phyloP scores from a whole-genome alignment of 2,329 filamentous ascomycete genomes.

The Metarhizium humberi region DNA sequence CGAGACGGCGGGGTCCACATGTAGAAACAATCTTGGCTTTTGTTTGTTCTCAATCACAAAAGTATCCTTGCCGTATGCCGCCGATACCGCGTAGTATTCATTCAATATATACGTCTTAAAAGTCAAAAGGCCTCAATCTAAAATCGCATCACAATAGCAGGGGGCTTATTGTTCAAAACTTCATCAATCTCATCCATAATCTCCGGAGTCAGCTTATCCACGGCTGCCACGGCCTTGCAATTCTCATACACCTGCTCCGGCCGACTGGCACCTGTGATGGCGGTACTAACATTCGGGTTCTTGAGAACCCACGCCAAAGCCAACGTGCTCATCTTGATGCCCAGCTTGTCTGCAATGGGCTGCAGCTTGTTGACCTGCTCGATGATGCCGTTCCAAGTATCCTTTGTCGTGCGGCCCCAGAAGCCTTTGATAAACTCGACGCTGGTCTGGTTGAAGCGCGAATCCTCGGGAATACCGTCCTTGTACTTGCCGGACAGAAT shows the following conservation, averaged over 20 bases:
- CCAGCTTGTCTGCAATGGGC: slow-evolving; percentile 56
- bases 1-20: no score
- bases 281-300: slow-evolving; percentile 52
- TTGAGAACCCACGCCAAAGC: slow-evolving; percentile 54
- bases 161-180: slow-evolving; percentile 49
- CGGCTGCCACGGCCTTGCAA: slow-evolving; percentile 38
- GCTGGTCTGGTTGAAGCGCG: slow-evolving; percentile 45
- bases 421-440: slow-evolving; percentile 46
- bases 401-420: slow-evolving; percentile 40
- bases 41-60: no score
- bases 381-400: slow-evolving; percentile 46
- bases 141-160: slow-evolving; percentile 27
- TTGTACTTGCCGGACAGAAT: slow-evolving; percentile 61
- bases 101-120: background rate
- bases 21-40: no score
- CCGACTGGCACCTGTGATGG: slow-evolving; percentile 51
- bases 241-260: slow-evolving; percentile 53
- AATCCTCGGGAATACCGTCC: slow-evolving; percentile 49
- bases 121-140: slow-evolving; percentile 5
- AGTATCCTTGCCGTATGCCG: background rate
- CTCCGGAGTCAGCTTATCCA: slow-evolving; percentile 49
- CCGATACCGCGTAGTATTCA: background rate
- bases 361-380: slow-evolving; percentile 50
- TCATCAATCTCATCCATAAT: slow-evolving; percentile 51
- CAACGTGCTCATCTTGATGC: slow-evolving; percentile 44